Evolutionary conservation across 2,329 filamentous ascomycete species (phyloP), one percentile per base, ranked within the genome.

Genomic region (Didymella segeticola): DNA sequence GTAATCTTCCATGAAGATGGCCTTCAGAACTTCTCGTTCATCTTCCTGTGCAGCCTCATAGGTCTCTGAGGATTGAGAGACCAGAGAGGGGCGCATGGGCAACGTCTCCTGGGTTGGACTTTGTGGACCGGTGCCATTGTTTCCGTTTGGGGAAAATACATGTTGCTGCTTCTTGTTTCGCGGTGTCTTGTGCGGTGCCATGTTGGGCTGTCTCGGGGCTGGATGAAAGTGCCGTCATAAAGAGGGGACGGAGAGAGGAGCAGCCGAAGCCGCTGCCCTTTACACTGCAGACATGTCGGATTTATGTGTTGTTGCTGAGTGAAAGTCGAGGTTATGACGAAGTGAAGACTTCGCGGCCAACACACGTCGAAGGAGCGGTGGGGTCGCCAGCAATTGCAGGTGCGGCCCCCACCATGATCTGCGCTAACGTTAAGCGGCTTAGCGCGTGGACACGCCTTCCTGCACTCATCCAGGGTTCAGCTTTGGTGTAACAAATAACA

Each of bases 1-100:
- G 69, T 91, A 97, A 70, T 97, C 93, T 55, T 96, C 91, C 62
- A 88, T 89, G 70, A 95, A 98, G 43, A 98, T 96, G 34, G 93
- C 90, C 67, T 89, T 83, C 54, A 98, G 81, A 37, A 87, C 93
- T 71, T 95, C 85, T 52, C 96, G 82, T 78, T 98, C 95, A 71
- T 96, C 90, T 67, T 89, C 82, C 77, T 98, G 95, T 27, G 90
- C 86, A 76, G 96, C 89, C 61, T 87, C 85, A 77, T 97, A 96
- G 53, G 62, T 63, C 69, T 92, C 80, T 53, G 82, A 82, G 33
- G 77, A 77, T 66, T 60, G 71, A 57, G 63, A 60, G 25, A 55
- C 58, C 33, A 74, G 64, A 14, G 71, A 69, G 57, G 68, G 64
- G 43, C 70, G 63, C 29, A 69, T 62, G 36, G 67, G 66, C 36